phyloP scores from a whole-genome alignment of 805 yeast species.

The Hanseniaspora lindneri region DNA sequence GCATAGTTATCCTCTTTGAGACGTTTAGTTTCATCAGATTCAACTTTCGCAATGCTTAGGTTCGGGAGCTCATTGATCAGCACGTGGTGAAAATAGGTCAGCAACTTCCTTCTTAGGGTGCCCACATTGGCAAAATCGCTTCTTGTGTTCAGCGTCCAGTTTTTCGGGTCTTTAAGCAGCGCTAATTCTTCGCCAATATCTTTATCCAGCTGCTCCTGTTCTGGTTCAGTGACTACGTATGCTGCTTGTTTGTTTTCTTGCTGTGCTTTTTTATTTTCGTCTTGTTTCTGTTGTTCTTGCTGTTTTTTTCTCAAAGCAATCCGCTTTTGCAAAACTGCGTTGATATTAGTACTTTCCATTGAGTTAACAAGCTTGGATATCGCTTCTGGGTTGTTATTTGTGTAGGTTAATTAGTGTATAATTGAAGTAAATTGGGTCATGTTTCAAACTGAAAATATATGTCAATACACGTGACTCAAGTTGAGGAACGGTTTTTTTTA shows the following conservation, averaged over 20 bases:
- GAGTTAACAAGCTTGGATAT: too few species aligned
- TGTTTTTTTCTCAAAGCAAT: slow-evolving; percentile 13
- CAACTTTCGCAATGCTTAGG: background rate
- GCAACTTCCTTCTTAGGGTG: background rate
- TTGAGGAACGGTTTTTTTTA: too few species aligned
- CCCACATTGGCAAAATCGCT: background rate
- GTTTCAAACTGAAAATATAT: background rate
- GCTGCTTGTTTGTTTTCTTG: background rate
- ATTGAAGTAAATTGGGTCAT: too few species aligned
- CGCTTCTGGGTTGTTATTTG: background rate
- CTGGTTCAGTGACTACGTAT: background rate
- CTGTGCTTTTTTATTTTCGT: background rate
- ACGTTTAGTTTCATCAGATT: background rate
- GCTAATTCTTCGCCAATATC: slow-evolving; percentile 1
- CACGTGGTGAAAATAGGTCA: slow-evolving; percentile 9
- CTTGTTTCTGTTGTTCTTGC: background rate
- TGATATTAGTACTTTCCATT: slow-evolving; percentile 15
- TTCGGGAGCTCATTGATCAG: slow-evolving; percentile 5
- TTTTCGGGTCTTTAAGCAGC: background rate
- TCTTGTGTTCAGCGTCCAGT: background rate
- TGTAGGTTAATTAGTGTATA: background rate
- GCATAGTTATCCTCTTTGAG: background rate
- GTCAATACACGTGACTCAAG: too few species aligned
- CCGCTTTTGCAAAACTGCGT: slow-evolving; percentile 12
- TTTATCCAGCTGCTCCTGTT: background rate